Percentiles rank a stretch among this genome's conserved stretches.
phyloP scores from a whole-genome alignment of 768 basidiomycete species.

The Xerocomus spinulosus region DNA sequence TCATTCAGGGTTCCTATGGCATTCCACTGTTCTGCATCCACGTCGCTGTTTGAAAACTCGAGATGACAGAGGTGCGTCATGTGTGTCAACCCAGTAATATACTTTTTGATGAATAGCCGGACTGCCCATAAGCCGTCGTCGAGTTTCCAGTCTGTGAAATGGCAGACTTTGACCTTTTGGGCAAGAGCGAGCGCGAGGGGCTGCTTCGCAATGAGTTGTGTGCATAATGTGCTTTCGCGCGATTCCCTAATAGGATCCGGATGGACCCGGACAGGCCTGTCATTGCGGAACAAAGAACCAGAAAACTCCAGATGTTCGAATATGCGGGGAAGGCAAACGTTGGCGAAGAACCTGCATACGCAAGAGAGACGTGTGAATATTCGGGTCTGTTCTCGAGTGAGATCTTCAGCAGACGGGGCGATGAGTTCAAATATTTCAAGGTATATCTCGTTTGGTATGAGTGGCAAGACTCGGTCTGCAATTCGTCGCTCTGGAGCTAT shows the following conservation, averaged over 20 bases:
- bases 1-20: slow-evolving; percentile 5
- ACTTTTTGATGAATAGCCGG: neutral
- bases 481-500: slow-evolving; percentile 27
- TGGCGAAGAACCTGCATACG: slow-evolving; percentile 43
- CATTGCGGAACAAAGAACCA: slow-evolving; percentile 16
- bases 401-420: slow-evolving; percentile 13
- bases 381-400: slow-evolving; percentile 5
- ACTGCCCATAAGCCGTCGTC: neutral
- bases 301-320: slow-evolving; percentile 31
- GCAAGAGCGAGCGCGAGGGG: slow-evolving; percentile 30
- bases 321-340: slow-evolving; percentile 36
- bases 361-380: slow-evolving; percentile 29
- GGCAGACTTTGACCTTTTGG: slow-evolving; percentile 25
- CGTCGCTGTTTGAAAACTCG: slow-evolving; percentile 4
- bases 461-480: slow-evolving; percentile 12
- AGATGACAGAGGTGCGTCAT: slow-evolving; percentile 20
- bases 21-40: slow-evolving; percentile 14
- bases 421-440: slow-evolving; percentile 38
- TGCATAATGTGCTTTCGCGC: slow-evolving; percentile 19
- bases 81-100: slow-evolving; percentile 2
- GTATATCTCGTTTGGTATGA: slow-evolving; percentile 45
- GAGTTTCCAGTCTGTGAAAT: slow-evolving; percentile 4
- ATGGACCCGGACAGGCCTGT: neutral
- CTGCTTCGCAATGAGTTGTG: slow-evolving; percentile 22
- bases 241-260: neutral